phyloP scores from a whole-genome alignment of 371 early-diverging fungal genomes.

The Synchytrium microbalum region DNA sequence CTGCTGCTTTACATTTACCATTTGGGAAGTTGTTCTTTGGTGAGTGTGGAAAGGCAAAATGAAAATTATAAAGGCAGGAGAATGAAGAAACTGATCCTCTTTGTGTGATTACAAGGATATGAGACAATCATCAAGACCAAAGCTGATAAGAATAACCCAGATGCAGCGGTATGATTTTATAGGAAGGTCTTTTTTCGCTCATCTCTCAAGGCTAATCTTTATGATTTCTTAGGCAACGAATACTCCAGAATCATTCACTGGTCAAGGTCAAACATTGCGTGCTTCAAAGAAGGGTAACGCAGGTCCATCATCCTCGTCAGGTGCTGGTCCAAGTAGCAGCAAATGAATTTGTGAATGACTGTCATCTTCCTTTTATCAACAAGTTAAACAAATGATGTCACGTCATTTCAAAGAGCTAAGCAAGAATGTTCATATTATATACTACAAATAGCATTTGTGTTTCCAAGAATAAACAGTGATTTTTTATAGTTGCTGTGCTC shows the following conservation, averaged over 20 bases:
- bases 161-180: not conserved
- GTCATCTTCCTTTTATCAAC: no score
- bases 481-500: no score
- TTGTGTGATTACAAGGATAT: no score
- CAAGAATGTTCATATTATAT: no score
- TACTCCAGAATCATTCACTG: slow-evolving; percentile 22
- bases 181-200: not conserved
- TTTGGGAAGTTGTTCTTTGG: slow-evolving; percentile 85
- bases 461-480: no score
- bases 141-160: not conserved
- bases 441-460: no score
- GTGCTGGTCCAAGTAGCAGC: no score
- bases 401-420: no score
- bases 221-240: not conserved
- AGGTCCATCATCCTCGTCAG: no score
- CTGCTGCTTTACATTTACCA: slow-evolving; percentile 77
- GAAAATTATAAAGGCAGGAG: not conserved
- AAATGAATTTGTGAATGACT: no score
- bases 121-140: not conserved
- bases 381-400: no score
- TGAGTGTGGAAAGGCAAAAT: slow-evolving; percentile 8
- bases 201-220: not conserved
- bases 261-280: slow-evolving; percentile 36
- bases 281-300: slow-evolving; percentile 22
- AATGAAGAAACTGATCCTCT: not conserved